These are phyloP conservation scores for Tephrocybe sp. DNA, from an alignment of 768 basidiomycete species.

Conservation along the genomic window DNA sequence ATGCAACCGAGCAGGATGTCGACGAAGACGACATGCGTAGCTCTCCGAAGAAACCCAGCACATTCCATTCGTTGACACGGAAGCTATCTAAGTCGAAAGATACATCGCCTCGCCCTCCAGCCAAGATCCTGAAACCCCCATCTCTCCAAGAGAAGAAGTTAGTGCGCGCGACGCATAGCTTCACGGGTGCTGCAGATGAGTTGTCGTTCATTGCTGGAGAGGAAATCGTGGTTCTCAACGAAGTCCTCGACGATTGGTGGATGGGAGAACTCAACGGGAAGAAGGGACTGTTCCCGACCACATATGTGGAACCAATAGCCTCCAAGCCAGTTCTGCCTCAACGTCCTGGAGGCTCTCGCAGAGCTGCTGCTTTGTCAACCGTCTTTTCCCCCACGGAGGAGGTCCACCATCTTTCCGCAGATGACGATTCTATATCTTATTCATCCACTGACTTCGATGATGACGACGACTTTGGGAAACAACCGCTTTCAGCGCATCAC, in stretches of 20 bases:
- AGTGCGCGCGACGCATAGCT: slow-evolving; percentile 76
- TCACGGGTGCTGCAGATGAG: slow-evolving; percentile 75
- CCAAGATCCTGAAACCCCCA: slow-evolving; percentile 50
- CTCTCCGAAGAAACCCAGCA: slow-evolving; percentile 24
- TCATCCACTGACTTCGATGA: slow-evolving; percentile 40
- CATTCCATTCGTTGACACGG: slow-evolving; percentile 27
- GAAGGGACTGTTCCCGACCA: slow-evolving; percentile 80
- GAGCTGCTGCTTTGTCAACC: slow-evolving; percentile 5
- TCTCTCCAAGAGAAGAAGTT: slow-evolving; percentile 51
- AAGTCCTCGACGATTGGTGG: slow-evolving; percentile 92
- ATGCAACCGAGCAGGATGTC: slow-evolving; percentile 26
- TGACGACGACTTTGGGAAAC: slow-evolving; percentile 49
- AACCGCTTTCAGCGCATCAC: slow-evolving; percentile 39
- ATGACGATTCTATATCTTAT: slow-evolving; percentile 21
- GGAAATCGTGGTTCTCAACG: slow-evolving; percentile 72
- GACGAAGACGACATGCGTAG: slow-evolving; percentile 19
- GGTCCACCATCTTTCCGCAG: neutral
- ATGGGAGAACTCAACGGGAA: slow-evolving; percentile 73
- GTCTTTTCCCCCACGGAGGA: neutral
- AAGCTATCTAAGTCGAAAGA: slow-evolving; percentile 36
- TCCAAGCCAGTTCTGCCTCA: slow-evolving; percentile 29
- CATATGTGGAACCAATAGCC: slow-evolving; percentile 61
- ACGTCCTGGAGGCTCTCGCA: slow-evolving; percentile 16
- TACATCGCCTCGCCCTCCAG: slow-evolving; percentile 30
- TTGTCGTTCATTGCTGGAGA: slow-evolving; percentile 73